phyloP scores from a whole-genome alignment of 2,329 filamentous ascomycete species.

The Pseudonectria buxi region DNA sequence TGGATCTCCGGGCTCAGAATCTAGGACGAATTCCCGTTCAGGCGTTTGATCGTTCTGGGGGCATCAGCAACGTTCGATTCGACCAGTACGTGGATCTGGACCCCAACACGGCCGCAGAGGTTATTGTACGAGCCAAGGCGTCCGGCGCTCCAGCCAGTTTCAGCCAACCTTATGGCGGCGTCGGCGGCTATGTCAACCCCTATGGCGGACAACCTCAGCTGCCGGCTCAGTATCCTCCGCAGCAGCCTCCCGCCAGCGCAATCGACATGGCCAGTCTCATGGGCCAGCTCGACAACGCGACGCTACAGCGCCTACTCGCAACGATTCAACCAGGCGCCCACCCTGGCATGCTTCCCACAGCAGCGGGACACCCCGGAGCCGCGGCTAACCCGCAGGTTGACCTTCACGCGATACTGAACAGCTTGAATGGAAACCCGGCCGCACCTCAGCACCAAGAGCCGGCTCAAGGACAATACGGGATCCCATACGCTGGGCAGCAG shows the following conservation, averaged over 20 bases:
- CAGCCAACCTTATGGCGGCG: conserved; percentile 23
- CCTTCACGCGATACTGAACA: conserved; percentile 40
- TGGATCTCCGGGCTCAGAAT: conserved; percentile 63
- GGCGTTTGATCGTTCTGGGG: conserved; percentile 74
- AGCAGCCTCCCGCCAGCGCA: conserved; percentile 24
- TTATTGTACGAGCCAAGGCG: conserved; percentile 66
- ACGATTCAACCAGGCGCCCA: conserved; percentile 39
- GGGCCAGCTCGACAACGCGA: conserved; percentile 59
- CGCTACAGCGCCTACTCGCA: conserved; percentile 63
- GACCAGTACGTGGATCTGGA: conserved; percentile 84
- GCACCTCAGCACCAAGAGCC: conserved; percentile 14
- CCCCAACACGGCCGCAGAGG: conserved; percentile 68
- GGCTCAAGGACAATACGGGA: conserved; percentile 21
- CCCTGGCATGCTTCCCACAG: conserved; percentile 8
- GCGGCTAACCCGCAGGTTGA: conserved; percentile 31
- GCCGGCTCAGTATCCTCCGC: conserved; percentile 10
- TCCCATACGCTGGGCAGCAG: conserved; percentile 25
- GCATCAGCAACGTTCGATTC: conserved; percentile 70
- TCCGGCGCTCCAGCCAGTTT: conserved; percentile 23
- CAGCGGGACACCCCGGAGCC: conserved; percentile 14
- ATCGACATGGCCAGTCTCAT: conserved; percentile 59
- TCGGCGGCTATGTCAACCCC: conserved; percentile 22
- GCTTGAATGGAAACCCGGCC: conserved; percentile 25
- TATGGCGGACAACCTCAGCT: conserved; percentile 26
- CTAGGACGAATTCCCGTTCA: conserved; percentile 72